These are phyloP conservation scores for Apophysomyces elegans DNA, from an alignment of 371 early-diverging fungal species.

Conservation along the genomic window DNA sequence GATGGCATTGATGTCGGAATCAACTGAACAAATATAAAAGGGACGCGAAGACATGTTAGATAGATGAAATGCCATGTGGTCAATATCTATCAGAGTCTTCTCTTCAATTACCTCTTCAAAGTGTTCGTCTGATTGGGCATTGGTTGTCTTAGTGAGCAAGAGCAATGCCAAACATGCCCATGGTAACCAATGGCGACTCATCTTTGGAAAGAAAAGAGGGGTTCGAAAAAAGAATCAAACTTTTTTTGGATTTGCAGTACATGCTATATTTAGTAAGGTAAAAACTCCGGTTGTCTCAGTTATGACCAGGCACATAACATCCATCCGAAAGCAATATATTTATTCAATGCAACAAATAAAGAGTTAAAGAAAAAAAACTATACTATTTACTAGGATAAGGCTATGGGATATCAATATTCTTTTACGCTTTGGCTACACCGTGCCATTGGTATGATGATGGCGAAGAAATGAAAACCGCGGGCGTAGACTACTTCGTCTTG, in stretches of 20 bases:
- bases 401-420: no score
- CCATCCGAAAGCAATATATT: not conserved
- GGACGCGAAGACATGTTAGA: not conserved
- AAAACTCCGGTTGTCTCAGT: no score
- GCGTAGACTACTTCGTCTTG: not conserved
- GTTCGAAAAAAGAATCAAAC: not conserved
- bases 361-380: not conserved
- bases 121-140: constrained; percentile 28
- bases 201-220: not conserved
- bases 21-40: not conserved
- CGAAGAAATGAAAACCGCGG: constrained; percentile 6
- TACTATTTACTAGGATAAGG: no score
- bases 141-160: not conserved
- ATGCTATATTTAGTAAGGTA: no score
- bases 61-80: not conserved
- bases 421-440: not conserved
- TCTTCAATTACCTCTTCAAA: constrained; percentile 29
- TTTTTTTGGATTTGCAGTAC: no score
- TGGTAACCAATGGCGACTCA: not conserved
- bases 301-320: no score
- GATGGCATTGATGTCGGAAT: not conserved
- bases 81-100: not conserved
- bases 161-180: constrained; percentile 2
- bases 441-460: not conserved
- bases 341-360: not conserved